A percentile compares a stretch with the other conserved stretches of the same genome.
Conservation (phyloP, 768 basidiomycete genomes). For the Jaapia argillacea region DNA sequence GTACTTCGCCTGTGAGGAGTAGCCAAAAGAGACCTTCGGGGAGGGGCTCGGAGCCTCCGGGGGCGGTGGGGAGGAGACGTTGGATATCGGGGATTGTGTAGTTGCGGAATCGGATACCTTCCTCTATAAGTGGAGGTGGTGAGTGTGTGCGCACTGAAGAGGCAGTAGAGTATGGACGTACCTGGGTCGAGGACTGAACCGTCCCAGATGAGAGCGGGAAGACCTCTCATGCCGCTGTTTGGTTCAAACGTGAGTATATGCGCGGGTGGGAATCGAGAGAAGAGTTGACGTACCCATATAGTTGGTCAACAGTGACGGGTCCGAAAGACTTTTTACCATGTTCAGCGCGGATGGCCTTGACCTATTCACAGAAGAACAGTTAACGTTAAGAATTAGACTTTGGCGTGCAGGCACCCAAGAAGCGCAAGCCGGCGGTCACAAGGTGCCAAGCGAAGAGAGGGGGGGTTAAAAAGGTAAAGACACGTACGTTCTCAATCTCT, state of each 20-base stretch:
- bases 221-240: slow-evolving; percentile 76
- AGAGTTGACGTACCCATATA: slow-evolving; percentile 57
- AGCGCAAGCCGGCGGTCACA: neutral
- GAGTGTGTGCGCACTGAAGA: slow-evolving; percentile 5
- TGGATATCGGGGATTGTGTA: slow-evolving; percentile 90
- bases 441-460: slow-evolving; percentile 5
- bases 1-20: slow-evolving; percentile 89
- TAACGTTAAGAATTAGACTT: no score
- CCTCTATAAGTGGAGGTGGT: slow-evolving; percentile 39
- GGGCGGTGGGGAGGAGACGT: slow-evolving; percentile 79
- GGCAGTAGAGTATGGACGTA: slow-evolving; percentile 20
- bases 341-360: slow-evolving; percentile 72
- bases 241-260: slow-evolving; percentile 6
- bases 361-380: slow-evolving; percentile 32
- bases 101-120: slow-evolving; percentile 97
- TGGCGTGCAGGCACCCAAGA: no score
- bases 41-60: slow-evolving; percentile 81
- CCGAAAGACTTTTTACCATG: slow-evolving; percentile 94
- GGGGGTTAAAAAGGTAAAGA: neutral
- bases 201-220: slow-evolving; percentile 96
- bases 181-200: slow-evolving; percentile 94
- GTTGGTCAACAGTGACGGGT: slow-evolving; percentile 82
- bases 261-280: slow-evolving; percentile 3
- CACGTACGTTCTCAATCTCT: slow-evolving; percentile 62
- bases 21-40: slow-evolving; percentile 96